phyloP scores from a whole-genome alignment of 2,329 filamentous ascomycete species.

The Whalleya microplaca region DNA sequence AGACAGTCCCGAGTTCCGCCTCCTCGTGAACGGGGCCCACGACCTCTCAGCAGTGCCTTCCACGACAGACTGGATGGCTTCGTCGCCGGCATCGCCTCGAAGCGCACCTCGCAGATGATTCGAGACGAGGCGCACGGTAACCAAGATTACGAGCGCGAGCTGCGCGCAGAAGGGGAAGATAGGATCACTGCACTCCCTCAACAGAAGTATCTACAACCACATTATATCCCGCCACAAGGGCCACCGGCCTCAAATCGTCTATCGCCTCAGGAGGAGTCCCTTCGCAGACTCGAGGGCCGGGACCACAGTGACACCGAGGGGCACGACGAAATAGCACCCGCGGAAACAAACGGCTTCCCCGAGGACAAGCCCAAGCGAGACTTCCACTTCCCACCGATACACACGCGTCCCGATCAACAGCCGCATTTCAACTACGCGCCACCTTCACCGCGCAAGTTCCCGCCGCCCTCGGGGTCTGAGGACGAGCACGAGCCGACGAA shows the following conservation, averaged over 20 bases:
- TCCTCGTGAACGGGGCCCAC: slow-evolving; percentile 48
- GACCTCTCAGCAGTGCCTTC: slow-evolving; percentile 74
- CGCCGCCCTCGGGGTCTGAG: slow-evolving; percentile 27
- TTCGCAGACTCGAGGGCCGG: slow-evolving; percentile 54
- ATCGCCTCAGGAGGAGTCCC: slow-evolving; percentile 49
- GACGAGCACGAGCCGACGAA: not conserved
- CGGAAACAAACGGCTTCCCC: slow-evolving; percentile 32
- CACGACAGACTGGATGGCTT: slow-evolving; percentile 88
- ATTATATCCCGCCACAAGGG: slow-evolving; percentile 44
- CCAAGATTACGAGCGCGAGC: slow-evolving; percentile 74
- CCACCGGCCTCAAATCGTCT: slow-evolving; percentile 37
- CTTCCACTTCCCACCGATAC: slow-evolving; percentile 63
- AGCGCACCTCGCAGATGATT: slow-evolving; percentile 84
- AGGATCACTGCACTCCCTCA: slow-evolving; percentile 80
- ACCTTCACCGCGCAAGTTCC: slow-evolving; percentile 45
- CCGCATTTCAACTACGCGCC: slow-evolving; percentile 66
- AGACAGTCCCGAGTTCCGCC: slow-evolving; percentile 44
- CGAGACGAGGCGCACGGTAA: slow-evolving; percentile 81
- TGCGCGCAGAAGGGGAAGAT: slow-evolving; percentile 83
- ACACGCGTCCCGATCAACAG: slow-evolving; percentile 48
- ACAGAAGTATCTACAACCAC: slow-evolving; percentile 64
- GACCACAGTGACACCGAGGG: slow-evolving; percentile 49
- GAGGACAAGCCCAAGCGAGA: slow-evolving; percentile 44
- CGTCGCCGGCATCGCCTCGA: slow-evolving; percentile 83
- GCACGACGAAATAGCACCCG: slow-evolving; percentile 18